These are phyloP conservation scores for Phytophthora pistaciae DNA, from an alignment of 352 stramenopile species.

Conservation along the genomic window DNA sequence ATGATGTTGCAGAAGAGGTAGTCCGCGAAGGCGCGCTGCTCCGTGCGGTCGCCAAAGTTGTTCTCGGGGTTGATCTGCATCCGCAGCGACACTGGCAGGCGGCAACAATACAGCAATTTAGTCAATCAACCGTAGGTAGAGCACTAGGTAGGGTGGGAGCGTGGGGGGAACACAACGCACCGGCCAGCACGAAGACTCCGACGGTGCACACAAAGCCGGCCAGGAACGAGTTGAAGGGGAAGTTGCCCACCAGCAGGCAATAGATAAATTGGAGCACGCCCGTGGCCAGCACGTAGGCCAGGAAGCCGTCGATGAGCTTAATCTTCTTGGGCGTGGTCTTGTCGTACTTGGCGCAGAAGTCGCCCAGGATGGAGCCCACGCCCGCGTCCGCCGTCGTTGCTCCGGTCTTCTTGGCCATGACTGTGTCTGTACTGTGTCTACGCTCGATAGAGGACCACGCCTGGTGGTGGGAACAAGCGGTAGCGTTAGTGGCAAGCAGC, in stretches of 20 bases:
- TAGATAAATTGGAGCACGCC: conserved; percentile 94
- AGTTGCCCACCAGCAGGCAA: conserved; percentile 90
- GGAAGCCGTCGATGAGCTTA: conserved; percentile 92
- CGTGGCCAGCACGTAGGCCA: conserved; percentile 89
- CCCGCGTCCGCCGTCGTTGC: conserved; percentile 35
- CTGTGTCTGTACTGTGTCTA: conserved; percentile 9
- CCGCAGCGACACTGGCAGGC: conserved; percentile 77
- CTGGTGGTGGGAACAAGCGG: not conserved
- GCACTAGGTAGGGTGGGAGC: not conserved
- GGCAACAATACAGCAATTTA: not conserved
- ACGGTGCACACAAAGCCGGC: conserved; percentile 92
- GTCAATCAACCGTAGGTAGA: not conserved
- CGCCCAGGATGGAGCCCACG: conserved; percentile 63
- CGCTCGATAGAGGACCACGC: conserved; percentile 18
- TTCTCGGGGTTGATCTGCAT: conserved; percentile 93
- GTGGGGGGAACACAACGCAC: conserved; percentile 39
- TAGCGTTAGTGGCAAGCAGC: not conserved
- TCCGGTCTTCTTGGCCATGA: conserved; percentile 43
- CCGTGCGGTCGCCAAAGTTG: conserved; percentile 81
- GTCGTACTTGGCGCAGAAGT: conserved; percentile 80
- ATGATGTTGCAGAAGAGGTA: conserved; percentile 95
- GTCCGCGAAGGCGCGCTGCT: conserved; percentile 91
- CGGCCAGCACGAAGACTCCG: conserved; percentile 90
- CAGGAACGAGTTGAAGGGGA: conserved; percentile 95
- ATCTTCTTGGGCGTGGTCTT: conserved; percentile 90